These are phyloP conservation scores for Mycena metata DNA, from an alignment of 768 basidiomycete genomes.

Conservation along the genomic window DNA sequence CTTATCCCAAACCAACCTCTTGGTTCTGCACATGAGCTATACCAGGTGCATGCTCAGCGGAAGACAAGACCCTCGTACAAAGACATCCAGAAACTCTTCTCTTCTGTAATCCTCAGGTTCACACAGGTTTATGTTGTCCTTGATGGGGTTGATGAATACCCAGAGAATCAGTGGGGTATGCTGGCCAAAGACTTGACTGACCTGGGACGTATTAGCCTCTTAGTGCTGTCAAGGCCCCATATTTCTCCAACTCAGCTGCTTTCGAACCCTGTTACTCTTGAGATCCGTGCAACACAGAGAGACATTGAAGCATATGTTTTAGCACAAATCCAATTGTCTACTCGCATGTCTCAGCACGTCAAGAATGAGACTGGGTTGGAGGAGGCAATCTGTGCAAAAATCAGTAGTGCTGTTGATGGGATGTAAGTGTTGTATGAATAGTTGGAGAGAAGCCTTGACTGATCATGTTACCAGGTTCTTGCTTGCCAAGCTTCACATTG, in stretches of 20 bases:
- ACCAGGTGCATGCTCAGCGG: neutral
- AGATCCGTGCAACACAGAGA: neutral
- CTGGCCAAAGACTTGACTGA: neutral
- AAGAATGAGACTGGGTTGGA: neutral
- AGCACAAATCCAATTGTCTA: neutral
- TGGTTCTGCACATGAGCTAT: neutral
- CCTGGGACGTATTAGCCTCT: neutral
- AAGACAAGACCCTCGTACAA: too few relatives aligned
- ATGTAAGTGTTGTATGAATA: conserved; percentile 1
- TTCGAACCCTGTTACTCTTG: neutral
- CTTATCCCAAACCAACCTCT: too few relatives aligned
- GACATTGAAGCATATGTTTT: conserved; percentile 6
- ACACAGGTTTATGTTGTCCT: conserved; percentile 13
- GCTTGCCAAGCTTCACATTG: conserved; percentile 20
- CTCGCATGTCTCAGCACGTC: neutral
- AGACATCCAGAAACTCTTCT: neutral
- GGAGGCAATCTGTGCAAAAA: neutral
- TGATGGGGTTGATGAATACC: conserved; percentile 20
- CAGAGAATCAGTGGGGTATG: neutral
- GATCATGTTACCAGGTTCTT: conserved; percentile 10
- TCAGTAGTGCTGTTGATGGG: neutral
- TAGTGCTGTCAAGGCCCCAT: conserved; percentile 4
- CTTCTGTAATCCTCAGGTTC: neutral
- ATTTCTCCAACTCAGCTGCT: neutral
- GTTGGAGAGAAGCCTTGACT: neutral